phyloP scores from a whole-genome alignment of 345 rosid genomes.

The Lumnitzera racemosa region DNA sequence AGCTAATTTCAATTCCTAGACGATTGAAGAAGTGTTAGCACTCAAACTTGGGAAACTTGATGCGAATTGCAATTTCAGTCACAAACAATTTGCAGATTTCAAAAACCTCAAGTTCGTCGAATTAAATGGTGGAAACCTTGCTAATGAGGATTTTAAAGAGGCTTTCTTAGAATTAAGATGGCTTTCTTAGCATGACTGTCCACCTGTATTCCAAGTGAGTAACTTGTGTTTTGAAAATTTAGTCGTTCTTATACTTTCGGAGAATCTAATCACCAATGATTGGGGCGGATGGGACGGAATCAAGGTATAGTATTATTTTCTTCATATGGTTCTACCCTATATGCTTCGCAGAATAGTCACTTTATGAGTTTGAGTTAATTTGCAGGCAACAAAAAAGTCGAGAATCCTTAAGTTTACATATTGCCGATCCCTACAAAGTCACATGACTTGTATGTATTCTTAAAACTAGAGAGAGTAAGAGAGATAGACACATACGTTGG shows the following conservation, averaged over 20 bases:
- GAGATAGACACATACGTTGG: neutral
- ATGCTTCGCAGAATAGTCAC: too few relatives aligned
- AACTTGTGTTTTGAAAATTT: conserved; percentile 4
- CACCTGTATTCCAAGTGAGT: conserved; percentile 1
- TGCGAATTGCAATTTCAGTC: neutral
- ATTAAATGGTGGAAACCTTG: neutral
- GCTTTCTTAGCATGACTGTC: conserved; percentile 10
- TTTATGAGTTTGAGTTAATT: neutral
- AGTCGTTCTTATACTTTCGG: conserved; percentile 1
- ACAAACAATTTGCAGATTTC: conserved; percentile 14
- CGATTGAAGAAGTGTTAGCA: conserved; percentile 14
- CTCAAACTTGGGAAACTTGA: conserved; percentile 1
- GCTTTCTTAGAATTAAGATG: conserved; percentile 12
- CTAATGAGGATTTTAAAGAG: neutral
- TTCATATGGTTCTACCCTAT: too few relatives aligned
- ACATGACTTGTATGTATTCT: neutral
- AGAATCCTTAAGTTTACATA: neutral
- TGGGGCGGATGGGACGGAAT: conserved; percentile 7
- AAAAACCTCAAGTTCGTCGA: conserved; percentile 12
- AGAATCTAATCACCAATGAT: neutral
- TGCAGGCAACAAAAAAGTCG: neutral
- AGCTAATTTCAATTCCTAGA: conserved; percentile 1
- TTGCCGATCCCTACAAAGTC: neutral
- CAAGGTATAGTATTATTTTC: neutral
- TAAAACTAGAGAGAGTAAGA: neutral